Conservation (phyloP, 1,284 basidiomycete genomes). For the Pisolithus thermaeus region DNA sequence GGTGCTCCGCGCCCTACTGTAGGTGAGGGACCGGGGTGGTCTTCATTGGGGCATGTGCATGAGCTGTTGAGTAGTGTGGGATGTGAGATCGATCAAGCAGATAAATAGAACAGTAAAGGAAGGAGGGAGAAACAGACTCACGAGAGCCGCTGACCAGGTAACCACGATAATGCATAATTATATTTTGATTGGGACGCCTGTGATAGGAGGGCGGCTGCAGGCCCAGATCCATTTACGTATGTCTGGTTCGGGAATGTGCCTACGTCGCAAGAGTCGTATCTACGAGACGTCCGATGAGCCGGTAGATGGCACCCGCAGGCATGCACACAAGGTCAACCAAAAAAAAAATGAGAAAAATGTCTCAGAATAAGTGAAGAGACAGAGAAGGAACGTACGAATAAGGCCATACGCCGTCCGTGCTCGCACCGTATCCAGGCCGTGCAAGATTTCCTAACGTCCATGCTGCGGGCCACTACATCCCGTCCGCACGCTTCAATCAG, state of each 20-base stretch:
- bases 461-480: constrained; percentile 50
- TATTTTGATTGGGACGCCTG: constrained; percentile 43
- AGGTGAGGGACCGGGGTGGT: constrained; percentile 41
- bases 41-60: constrained; percentile 38
- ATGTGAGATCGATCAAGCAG: no score
- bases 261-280: constrained; percentile 68
- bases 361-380: not conserved
- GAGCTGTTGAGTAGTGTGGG: constrained; percentile 21
- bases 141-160: constrained; percentile 63
- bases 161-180: constrained; percentile 49
- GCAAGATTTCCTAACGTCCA: constrained; percentile 95
- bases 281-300: constrained; percentile 18
- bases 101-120: constrained; percentile 19
- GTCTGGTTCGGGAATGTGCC: constrained; percentile 79
- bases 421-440: constrained; percentile 73
- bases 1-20: constrained; percentile 64
- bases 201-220: constrained; percentile 47
- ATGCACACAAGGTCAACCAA: not conserved
- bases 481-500: not conserved
- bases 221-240: constrained; percentile 41
- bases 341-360: not conserved
- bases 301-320: not conserved
- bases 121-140: constrained; percentile 39
- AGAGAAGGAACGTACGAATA: constrained; percentile 35
- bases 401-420: constrained; percentile 78